A percentile compares a stretch with the other conserved stretches of the same genome.
phyloP scores from a whole-genome alignment of 2,329 filamentous ascomycete genomes.

The Colletotrichum salicis region DNA sequence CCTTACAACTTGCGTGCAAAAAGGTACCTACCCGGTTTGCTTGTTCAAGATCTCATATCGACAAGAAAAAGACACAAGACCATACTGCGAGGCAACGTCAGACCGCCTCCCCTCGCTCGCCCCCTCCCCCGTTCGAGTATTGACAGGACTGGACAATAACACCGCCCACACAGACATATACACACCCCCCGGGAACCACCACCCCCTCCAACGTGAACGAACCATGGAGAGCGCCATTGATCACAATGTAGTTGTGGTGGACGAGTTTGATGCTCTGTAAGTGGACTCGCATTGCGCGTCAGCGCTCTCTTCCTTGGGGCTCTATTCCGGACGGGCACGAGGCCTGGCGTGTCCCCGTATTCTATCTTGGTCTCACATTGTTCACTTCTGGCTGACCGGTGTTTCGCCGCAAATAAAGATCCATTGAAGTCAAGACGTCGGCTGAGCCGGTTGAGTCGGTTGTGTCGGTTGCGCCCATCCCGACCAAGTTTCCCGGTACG shows the following conservation, averaged over 20 bases:
- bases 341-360: not conserved
- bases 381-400: constrained; percentile 30
- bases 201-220: not conserved
- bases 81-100: not conserved
- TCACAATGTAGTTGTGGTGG: constrained; percentile 56
- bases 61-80: not conserved
- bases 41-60: not conserved
- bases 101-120: not conserved
- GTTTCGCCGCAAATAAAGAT: constrained; percentile 36
- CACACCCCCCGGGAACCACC: too few relatives aligned
- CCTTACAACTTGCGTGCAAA: too few relatives aligned
- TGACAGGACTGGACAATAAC: not conserved
- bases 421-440: constrained; percentile 51
- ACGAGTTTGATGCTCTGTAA: constrained; percentile 67
- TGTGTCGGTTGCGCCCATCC: constrained; percentile 24
- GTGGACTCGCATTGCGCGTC: constrained; percentile 40
- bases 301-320: not conserved
- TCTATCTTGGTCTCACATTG: not conserved
- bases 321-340: not conserved
- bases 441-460: constrained; percentile 19
- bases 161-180: not conserved
- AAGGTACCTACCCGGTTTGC: too few relatives aligned
- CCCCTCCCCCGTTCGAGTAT: not conserved
- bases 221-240: constrained; percentile 44
- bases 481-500: constrained; percentile 51